These are phyloP conservation scores for Lipomyces spencermartinsiae DNA, from an alignment of 805 yeast species.

Conservation along the genomic window DNA sequence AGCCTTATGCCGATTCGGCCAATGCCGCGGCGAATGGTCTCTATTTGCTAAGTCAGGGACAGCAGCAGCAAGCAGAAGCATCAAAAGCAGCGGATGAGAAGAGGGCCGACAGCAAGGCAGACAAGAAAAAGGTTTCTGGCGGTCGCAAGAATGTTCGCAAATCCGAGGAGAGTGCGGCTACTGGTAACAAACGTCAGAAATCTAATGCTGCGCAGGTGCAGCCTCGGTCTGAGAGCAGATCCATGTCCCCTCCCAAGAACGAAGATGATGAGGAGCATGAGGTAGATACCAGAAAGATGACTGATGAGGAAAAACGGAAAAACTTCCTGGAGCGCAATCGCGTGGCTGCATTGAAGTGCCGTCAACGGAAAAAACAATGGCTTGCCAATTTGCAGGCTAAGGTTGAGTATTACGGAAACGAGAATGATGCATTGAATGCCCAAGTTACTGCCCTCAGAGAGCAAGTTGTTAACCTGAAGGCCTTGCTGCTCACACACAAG, in stretches of 20 bases:
- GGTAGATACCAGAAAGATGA: conserved; percentile 44
- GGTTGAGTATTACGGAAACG: conserved; percentile 68
- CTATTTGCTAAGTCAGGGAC: conserved; percentile 44
- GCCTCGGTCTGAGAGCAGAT: conserved; percentile 5
- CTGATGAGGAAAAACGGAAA: conserved; percentile 78
- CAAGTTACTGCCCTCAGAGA: conserved; percentile 66
- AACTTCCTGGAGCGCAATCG: conserved; percentile 87
- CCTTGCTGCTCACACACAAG: conserved; percentile 57
- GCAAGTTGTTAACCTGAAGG: conserved; percentile 59
- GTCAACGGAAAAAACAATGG: conserved; percentile 91
- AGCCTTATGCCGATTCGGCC: conserved; percentile 34
- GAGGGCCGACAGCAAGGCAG: conserved; percentile 6
- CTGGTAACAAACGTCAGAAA: conserved; percentile 12
- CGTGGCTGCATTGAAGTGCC: conserved; percentile 93
- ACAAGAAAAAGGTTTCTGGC: conserved; percentile 5
- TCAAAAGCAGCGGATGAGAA: conserved; percentile 33
- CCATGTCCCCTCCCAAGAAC: conserved; percentile 12
- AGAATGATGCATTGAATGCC: conserved; percentile 67
- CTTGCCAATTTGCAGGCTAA: conserved; percentile 83
- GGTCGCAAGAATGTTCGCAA: conserved; percentile 17
- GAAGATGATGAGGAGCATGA: conserved; percentile 16
- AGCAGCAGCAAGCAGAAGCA: conserved; percentile 35
- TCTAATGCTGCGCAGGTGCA: not conserved
- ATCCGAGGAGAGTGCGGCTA: conserved; percentile 2
- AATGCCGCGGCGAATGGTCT: conserved; percentile 45